Percentiles rank a stretch among this genome's conserved stretches.
Evolutionary conservation across 1,284 basidiomycete species (phyloP).

Genomic region (Pulchroboletus neoregius): DNA sequence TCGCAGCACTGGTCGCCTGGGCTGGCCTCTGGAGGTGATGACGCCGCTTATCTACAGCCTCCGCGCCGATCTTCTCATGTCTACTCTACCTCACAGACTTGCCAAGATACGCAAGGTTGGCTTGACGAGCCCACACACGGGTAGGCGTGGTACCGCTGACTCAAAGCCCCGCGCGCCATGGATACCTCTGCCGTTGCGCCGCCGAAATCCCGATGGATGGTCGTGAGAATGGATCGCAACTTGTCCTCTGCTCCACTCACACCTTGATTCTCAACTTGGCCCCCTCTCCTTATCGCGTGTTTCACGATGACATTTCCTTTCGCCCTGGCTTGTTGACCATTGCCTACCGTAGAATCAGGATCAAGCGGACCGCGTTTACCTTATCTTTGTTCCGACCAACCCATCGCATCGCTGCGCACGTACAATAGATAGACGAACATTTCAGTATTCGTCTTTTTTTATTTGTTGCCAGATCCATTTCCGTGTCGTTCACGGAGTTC

Average conservation of each 20-base stretch:
- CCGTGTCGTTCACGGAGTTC: slow-evolving; percentile 3
- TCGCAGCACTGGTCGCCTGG: slow-evolving; percentile 56
- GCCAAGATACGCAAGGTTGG: slow-evolving; percentile 51
- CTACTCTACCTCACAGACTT: slow-evolving; percentile 33
- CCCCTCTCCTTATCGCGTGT: slow-evolving; percentile 13
- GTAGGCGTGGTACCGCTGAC: slow-evolving; percentile 18
- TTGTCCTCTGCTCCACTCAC: background rate
- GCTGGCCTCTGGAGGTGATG: slow-evolving; percentile 57
- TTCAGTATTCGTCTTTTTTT: background rate
- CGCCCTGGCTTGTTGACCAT: background rate
- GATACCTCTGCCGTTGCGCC: slow-evolving; percentile 57
- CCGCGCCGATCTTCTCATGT: slow-evolving; percentile 7
- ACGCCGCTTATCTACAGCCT: slow-evolving; percentile 17
- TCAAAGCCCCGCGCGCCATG: slow-evolving; percentile 39
- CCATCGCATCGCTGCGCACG: slow-evolving; percentile 12
- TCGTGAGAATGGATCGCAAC: slow-evolving; percentile 33
- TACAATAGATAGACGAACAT: slow-evolving; percentile 3
- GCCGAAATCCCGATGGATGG: slow-evolving; percentile 51
- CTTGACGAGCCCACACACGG: slow-evolving; percentile 40
- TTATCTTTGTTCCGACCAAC: slow-evolving; percentile 7
- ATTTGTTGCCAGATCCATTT: slow-evolving; percentile 8
- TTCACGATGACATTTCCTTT: slow-evolving; percentile 4
- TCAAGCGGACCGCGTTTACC: slow-evolving; percentile 4
- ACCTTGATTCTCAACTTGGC: slow-evolving; percentile 3
- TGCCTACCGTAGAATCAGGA: slow-evolving; percentile 15